Percentiles rank a stretch among this genome's conserved stretches.
These are phyloP conservation scores for Populus davidiana DNA, from an alignment of 345 rosid species.

Conservation along the genomic window DNA sequence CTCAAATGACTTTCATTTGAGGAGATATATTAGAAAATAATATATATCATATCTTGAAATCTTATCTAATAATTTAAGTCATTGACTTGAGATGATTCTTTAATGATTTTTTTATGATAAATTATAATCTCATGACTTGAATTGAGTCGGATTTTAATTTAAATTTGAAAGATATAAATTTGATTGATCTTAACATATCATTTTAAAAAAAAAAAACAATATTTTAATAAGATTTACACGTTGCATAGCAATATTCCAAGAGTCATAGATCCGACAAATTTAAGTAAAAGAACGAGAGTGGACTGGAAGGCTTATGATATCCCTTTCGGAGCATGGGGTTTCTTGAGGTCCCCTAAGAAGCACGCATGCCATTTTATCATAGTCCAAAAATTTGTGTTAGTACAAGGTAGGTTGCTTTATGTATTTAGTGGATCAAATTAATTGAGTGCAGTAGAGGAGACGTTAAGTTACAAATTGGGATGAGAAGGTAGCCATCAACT, in stretches of 20 bases:
- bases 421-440: background rate
- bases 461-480: background rate
- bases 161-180: too few species aligned
- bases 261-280: background rate
- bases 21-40: too few species aligned
- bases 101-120: too few species aligned
- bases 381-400: background rate
- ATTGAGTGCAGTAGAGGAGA: background rate
- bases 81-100: too few species aligned
- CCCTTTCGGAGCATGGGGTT: background rate
- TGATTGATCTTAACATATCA: too few species aligned
- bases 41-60: too few species aligned
- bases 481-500: background rate
- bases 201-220: too few species aligned
- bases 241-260: too few species aligned
- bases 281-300: background rate
- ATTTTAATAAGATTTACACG: too few species aligned
- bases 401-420: background rate
- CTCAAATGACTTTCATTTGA: accelerated
- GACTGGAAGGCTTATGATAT: background rate
- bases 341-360: background rate
- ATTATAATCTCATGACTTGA: too few species aligned
- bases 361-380: background rate
- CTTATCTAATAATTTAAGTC: accelerated
- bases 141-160: too few species aligned